These are phyloP conservation scores for Melanomma pulvis-pyrius DNA, from an alignment of 495 filamentous ascomycete species.

Conservation along the genomic window DNA sequence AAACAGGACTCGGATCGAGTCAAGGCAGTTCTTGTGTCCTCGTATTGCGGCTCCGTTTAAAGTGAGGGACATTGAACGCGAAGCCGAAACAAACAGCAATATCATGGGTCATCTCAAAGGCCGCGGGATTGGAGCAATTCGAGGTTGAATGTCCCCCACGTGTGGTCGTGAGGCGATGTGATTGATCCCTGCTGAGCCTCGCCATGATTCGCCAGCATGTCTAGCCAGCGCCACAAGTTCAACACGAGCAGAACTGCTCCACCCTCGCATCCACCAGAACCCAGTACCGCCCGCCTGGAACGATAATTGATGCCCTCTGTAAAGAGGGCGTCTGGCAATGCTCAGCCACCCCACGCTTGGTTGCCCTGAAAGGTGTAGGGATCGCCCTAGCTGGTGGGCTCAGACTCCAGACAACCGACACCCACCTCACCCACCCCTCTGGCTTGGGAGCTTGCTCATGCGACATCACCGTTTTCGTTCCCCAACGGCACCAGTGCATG, in stretches of 20 bases:
- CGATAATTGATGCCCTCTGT: neutral
- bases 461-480: slow-evolving; percentile 13
- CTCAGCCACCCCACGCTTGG: neutral
- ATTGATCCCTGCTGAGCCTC: slow-evolving; percentile 1
- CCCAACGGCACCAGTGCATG: slow-evolving; percentile 16
- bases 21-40: neutral
- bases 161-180: neutral
- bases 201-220: neutral
- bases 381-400: slow-evolving; percentile 4
- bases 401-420: slow-evolving; percentile 11
- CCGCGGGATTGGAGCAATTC: neutral
- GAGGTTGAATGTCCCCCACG: neutral
- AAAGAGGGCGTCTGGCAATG: neutral
- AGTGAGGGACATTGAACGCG: neutral
- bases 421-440: neutral
- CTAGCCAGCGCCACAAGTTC: neutral
- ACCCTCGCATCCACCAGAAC: neutral
- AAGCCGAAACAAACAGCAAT: neutral
- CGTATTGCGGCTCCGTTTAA: neutral
- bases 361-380: slow-evolving; percentile 13
- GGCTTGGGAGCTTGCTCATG: slow-evolving; percentile 16
- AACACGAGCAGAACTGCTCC: slow-evolving; percentile 8
- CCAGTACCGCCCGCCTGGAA: neutral
- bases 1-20: neutral
- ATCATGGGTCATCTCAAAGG: neutral